Evolutionary conservation across 139 green algal genomes (phyloP), one percentile per base, ranked within the genome.

Genomic region (Chlamydomonas sp.): DNA sequence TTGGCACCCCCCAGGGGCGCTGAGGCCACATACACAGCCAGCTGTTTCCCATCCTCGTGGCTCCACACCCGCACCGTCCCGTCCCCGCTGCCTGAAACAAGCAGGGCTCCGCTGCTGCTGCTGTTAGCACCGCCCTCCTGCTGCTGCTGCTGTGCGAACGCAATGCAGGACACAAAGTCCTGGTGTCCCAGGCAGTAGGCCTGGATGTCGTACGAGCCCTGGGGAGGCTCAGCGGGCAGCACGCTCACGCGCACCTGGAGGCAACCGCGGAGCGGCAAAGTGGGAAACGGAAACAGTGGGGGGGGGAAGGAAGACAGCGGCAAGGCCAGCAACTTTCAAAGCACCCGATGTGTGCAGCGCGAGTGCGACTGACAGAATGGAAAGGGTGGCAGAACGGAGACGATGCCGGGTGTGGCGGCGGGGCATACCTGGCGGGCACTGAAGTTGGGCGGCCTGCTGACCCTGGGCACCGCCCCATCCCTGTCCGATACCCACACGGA

Each of bases 141-240:
- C 74, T 64, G 82, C 72, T 20, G 18, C 69, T 69, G 66, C 67
- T 71, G 71, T 17, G 96, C 86, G 78, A 96, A 98, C 1, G 92
- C 89, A 5, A 83, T 83, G 68, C 85, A 92, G 0, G 92, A 93
- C 2, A 96, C 96, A 89, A 96, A 98, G 9, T 90, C 80, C 7
- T 85, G 92, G 93, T 98, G 96, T 58, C 96, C 96, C 15, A 99
- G 81, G 92, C 96, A 98, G 84, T 95, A 97, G 84, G 67, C 91
- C 92, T 98, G 95, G 81, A 99, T 97, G 64, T 97, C 94, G 76
- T 94, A 94, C 0, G 93, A 92, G 16, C 95, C 96, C 76, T 94
- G 85, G 80, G 90, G 16, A 3, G 82, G 91, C 0, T 91, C 63
- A 5, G n/a, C 20, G 0, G 94, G 94, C 84, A 93, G 84, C 1